Evolutionary conservation across 2,329 filamentous ascomycete genomes (phyloP).

Genomic region (Ceratocystis cacaofunesta): DNA sequence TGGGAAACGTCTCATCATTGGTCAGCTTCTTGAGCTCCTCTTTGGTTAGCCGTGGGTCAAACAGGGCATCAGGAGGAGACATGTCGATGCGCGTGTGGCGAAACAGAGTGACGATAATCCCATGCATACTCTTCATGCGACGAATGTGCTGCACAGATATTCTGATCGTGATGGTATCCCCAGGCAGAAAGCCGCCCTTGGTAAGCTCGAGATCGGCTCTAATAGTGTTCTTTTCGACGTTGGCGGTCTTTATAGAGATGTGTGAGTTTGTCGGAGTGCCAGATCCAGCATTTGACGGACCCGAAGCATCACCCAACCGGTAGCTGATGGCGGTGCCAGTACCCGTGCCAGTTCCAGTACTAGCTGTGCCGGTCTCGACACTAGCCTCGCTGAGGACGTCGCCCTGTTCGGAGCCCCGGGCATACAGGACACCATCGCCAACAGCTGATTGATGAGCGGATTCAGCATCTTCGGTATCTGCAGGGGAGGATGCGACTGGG

Average conservation of each 20-base stretch:
- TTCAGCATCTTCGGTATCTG: constrained; percentile 19
- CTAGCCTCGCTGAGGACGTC: constrained; percentile 55
- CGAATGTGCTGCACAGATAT: constrained; percentile 80
- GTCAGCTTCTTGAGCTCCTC: constrained; percentile 53
- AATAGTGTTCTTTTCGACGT: constrained; percentile 58
- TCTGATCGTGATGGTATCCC: constrained; percentile 66
- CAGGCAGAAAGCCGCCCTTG: constrained; percentile 70
- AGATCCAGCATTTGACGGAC: constrained; percentile 4
- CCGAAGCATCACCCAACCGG: not conserved
- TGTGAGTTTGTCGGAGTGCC: constrained; percentile 11
- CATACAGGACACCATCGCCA: constrained; percentile 29
- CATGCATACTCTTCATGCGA: constrained; percentile 75
- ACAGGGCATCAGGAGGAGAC: constrained; percentile 38
- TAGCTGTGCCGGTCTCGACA: constrained; percentile 41
- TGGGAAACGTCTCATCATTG: constrained; percentile 74
- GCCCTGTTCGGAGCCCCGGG: constrained; percentile 22
- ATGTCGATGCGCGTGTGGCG: constrained; percentile 84
- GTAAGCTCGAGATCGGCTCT: constrained; percentile 72
- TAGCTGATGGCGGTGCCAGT: constrained; percentile 14
- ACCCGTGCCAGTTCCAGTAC: constrained; percentile 17
- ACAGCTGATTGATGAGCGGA: constrained; percentile 28
- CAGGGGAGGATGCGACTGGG: constrained; percentile 21
- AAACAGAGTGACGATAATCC: constrained; percentile 84
- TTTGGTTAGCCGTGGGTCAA: constrained; percentile 38
- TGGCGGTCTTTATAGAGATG: constrained; percentile 10